Conservation (phyloP, 1,284 basidiomycete species). For the Mrakiaceae sp. region DNA sequence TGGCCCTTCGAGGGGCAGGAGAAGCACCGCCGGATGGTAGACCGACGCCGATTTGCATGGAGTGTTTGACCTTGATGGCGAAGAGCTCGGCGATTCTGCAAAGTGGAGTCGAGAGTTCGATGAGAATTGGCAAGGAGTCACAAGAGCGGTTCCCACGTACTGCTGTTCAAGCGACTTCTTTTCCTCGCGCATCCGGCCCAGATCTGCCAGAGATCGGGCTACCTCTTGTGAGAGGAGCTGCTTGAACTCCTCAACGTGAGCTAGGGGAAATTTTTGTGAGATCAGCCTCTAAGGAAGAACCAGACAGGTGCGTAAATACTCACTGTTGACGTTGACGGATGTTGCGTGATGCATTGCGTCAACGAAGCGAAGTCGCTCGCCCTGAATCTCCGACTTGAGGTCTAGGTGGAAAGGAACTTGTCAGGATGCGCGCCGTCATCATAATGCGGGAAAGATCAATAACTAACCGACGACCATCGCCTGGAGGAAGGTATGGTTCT, state of each 20-base stretch:
- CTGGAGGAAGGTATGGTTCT: conserved; percentile 8
- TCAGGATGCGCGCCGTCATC: background rate
- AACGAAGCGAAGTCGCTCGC: conserved; percentile 69
- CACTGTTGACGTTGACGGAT: conserved; percentile 67
- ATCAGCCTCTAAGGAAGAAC: background rate
- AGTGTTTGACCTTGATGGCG: conserved; percentile 30
- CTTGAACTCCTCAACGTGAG: conserved; percentile 57
- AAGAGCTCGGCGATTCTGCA: conserved; percentile 31
- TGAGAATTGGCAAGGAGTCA: background rate
- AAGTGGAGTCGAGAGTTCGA: background rate
- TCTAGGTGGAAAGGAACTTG: conserved; percentile 37
- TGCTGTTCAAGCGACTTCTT: conserved; percentile 55
- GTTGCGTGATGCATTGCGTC: conserved; percentile 86
- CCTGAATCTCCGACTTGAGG: conserved; percentile 65
- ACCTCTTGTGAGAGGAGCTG: conserved; percentile 36
- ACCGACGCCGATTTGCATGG: too few species aligned
- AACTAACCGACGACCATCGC: conserved; percentile 4
- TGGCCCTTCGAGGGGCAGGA: background rate
- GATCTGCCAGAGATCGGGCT: conserved; percentile 53
- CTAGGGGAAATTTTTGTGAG: conserved; percentile 32
- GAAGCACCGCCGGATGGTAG: background rate
- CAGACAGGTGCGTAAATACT: conserved; percentile 23
- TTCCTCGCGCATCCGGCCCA: conserved; percentile 58
- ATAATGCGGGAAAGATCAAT: background rate
- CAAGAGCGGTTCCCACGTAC: background rate